Evolutionary conservation across 352 stramenopile genomes (phyloP), one percentile per base, ranked within the genome.

Genomic region (Phytophthora aleatoria): DNA sequence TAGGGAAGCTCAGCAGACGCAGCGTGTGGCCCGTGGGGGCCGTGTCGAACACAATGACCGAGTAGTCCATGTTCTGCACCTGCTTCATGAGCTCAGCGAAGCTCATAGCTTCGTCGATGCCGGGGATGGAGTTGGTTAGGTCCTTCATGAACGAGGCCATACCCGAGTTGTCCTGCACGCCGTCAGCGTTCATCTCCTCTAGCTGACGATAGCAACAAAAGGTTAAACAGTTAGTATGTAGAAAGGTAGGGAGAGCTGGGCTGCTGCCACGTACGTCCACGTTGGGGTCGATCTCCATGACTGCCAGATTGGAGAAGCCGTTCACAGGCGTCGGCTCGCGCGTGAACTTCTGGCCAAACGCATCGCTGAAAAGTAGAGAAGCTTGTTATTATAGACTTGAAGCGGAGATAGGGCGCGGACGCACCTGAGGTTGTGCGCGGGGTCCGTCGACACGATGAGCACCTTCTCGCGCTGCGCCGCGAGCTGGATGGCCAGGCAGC

Each of bases 81-180:
- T 97, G 90, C 79, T 99, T 99, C 97, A 99, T 99, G 50, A 99
- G 87, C 79, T 99, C 97, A 11, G 93, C 96, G 81, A 99, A 99
- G 62, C 86, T 98, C 96, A 99, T 99, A 71, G 97, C 97, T 61
- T 99, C 97, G 74, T 99, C 97, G 75, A 99, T 99, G 50, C 97
- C 97, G 1, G 97, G 97, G 77, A 99, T 99, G 57, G 91, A 98
- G 73, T 97, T 98, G 31, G 94, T 98, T 48, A 99, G 82, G 76
- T 99, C 95, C 54, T 96, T 97, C 87, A 99, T 96, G 72, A 99
- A 97, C 48, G 91, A 96, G 57, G 86, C 84, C 71, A 98, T 95
- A 56, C 91, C 89, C 50, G 89, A 92, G 64, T 91, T 94, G 62
- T 94, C 87, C 52, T 88, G 83, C 57, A 94, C 83, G 31, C 87